Percentiles rank a stretch among this genome's conserved stretches.
phyloP scores from a whole-genome alignment of 371 early-diverging fungal species.

The Mucor irregularis region DNA sequence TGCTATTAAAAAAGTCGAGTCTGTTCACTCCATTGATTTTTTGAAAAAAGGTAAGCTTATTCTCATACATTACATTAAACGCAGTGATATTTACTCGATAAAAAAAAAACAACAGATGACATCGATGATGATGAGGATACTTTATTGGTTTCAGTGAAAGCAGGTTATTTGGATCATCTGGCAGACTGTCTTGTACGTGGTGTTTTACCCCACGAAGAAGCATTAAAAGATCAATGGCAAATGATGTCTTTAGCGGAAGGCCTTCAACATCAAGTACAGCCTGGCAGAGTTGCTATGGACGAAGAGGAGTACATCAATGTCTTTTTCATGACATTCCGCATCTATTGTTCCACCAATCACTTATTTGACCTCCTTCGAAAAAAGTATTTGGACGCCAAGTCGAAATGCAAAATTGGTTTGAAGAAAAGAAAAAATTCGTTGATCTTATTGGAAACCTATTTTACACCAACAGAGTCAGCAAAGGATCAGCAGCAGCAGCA shows the following conservation, averaged over 20 bases:
- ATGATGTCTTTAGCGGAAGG: conserved; percentile 20
- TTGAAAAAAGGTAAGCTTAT: conserved; percentile 8
- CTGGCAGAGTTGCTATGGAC: conserved; percentile 34
- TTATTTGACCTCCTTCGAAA: conserved; percentile 53
- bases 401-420: not conserved
- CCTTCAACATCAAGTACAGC: conserved; percentile 7
- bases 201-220: conserved; percentile 38
- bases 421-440: conserved; percentile 12
- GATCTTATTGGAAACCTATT: conserved; percentile 15
- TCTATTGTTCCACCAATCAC: conserved; percentile 45
- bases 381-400: conserved; percentile 42
- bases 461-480: not conserved
- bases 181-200: conserved; percentile 58
- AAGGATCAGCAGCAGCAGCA: not conserved
- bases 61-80: no score
- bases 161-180: conserved; percentile 52
- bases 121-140: not conserved
- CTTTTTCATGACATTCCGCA: conserved; percentile 64
- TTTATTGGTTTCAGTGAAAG: conserved; percentile 46
- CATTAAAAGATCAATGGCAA: conserved; percentile 49
- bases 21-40: conserved; percentile 9
- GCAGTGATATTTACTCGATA: no score
- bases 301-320: conserved; percentile 45
- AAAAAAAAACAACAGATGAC: not conserved
- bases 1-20: conserved; percentile 1